Percentiles rank a stretch among this genome's conserved stretches.
Evolutionary conservation across 1,139 yeast genomes (phyloP).

Genomic region (Hyphopichia buzzinii): DNA sequence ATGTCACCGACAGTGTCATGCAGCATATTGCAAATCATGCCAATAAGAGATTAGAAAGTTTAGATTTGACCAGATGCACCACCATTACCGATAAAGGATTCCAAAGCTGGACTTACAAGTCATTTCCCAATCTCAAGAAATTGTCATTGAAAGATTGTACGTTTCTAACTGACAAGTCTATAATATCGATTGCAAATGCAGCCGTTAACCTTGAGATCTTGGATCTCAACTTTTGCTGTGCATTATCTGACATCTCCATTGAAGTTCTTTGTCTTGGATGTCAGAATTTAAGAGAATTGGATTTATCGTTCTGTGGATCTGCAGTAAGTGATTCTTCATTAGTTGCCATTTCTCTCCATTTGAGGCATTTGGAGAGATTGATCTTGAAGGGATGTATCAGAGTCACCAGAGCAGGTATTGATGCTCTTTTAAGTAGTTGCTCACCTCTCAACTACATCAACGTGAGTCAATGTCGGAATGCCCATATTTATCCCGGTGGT

Average conservation of each 20-base stretch:
- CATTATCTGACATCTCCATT: constrained; percentile 64
- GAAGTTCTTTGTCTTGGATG: constrained; percentile 68
- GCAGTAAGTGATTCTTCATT: constrained; percentile 75
- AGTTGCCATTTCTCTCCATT: constrained; percentile 57
- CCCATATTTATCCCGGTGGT: constrained; percentile 55
- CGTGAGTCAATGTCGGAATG: constrained; percentile 68
- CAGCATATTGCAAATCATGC: constrained; percentile 61
- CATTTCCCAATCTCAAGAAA: constrained; percentile 51
- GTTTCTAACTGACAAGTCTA: constrained; percentile 63
- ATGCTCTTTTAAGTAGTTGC: constrained; percentile 58
- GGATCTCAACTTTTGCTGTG: constrained; percentile 73
- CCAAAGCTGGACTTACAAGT: constrained; percentile 56
- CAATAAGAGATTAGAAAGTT: constrained; percentile 48
- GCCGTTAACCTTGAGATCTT: constrained; percentile 56
- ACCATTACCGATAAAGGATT: constrained; percentile 76
- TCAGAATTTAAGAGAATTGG: constrained; percentile 50
- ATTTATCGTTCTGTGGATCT: constrained; percentile 72
- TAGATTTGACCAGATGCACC: constrained; percentile 72
- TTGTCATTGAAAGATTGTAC: constrained; percentile 70
- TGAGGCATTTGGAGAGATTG: constrained; percentile 46
- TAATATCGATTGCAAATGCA: constrained; percentile 59
- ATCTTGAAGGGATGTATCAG: constrained; percentile 67
- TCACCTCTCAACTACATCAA: constrained; percentile 54
- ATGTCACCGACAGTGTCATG: constrained; percentile 67
- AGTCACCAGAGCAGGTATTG: constrained; percentile 74